Conservation (phyloP, 225 moss, liverwort and hornwort genomes). For the Physcomitrium patens region DNA sequence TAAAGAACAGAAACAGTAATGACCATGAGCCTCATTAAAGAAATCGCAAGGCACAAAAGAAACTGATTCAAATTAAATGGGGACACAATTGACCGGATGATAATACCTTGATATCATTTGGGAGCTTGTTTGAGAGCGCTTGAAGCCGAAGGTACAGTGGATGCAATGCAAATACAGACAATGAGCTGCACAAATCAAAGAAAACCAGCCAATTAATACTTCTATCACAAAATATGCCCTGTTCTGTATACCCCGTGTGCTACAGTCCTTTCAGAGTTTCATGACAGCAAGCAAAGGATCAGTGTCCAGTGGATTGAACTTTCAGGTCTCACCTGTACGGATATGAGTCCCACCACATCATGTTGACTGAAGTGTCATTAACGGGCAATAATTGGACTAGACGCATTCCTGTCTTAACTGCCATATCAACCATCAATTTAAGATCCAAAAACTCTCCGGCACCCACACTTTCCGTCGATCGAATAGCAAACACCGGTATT, state of each 20-base stretch:
- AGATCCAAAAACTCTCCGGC: constrained; percentile 89
- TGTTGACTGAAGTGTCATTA: constrained; percentile 91
- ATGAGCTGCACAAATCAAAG: constrained; percentile 58
- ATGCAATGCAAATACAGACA: constrained; percentile 93
- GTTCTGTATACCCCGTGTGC: no score
- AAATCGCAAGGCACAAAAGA: no score
- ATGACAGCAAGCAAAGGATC: no score
- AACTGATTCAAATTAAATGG: neutral
- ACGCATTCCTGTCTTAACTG: constrained; percentile 76
- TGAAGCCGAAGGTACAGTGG: constrained; percentile 87
- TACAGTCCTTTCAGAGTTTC: no score
- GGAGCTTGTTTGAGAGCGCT: constrained; percentile 65
- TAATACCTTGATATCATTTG: constrained; percentile 70
- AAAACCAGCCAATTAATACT: neutral
- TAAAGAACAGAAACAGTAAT: neutral
- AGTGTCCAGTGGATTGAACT: no score
- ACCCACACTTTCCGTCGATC: constrained; percentile 77
- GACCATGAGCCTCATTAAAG: no score
- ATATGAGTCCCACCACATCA: constrained; percentile 99
- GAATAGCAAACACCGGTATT: constrained; percentile 78
- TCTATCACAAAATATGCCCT: neutral
- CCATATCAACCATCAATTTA: constrained; percentile 71
- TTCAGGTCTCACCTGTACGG: constrained; percentile 70
- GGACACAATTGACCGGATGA: neutral
- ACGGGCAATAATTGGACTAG: constrained; percentile 88